Base-by-base conservation (phyloP, 495 filamentous ascomycete species). In the Staphylotrichum longicolle region DNA sequence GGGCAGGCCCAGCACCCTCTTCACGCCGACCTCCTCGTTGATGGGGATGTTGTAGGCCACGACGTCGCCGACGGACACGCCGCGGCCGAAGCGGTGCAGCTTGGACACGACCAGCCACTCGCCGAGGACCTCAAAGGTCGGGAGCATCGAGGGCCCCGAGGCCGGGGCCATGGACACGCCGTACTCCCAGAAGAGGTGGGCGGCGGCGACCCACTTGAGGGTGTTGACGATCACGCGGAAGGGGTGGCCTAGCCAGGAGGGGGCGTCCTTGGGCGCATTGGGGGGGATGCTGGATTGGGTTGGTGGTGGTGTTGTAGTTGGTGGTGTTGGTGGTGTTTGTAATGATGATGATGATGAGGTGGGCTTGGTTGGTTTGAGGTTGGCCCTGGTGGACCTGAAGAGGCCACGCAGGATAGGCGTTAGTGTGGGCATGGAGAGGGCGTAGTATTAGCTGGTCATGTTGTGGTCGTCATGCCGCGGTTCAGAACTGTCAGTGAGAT, bases 1-100 rank as follows among this genome's bases (percentile, higher is more conserved):
- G 11, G 85, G 85, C 82, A 97, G 76, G 3, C 93, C 94, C 34
- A 97, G 65, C 27, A 98, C 86, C 60, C 94, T 78, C 79, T 98
- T 98, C 9, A 88, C 77, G 12, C 80, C 89, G 52, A 83, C 72
- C 33, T 81, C 78, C n/a, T 82, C 82, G 52, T 87, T 84, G 41
- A 84, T 77, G 10, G 93, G 93, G 67, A 91, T 89, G 32, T 81
- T 75, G 74, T 88, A 95, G 42, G 80, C 80, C 57, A 98, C 86
- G 14, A 96, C 87, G 74, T 98, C 94, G 14, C 94, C 94, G 39
- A 96, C 86, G 15, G 77, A 65, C 14, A 96, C 77, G 54, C 80
- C 82, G 34, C 86, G 81, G 7, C 93, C 93, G 44, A 85, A 80
- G 0, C 85, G 79, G 74, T 90, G 82, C 32, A 79, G 69, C 52